Percentiles rank a stretch among this genome's conserved stretches.
phyloP scores from a whole-genome alignment of 2,329 filamentous ascomycete species.

The Juglanconis juglandina region DNA sequence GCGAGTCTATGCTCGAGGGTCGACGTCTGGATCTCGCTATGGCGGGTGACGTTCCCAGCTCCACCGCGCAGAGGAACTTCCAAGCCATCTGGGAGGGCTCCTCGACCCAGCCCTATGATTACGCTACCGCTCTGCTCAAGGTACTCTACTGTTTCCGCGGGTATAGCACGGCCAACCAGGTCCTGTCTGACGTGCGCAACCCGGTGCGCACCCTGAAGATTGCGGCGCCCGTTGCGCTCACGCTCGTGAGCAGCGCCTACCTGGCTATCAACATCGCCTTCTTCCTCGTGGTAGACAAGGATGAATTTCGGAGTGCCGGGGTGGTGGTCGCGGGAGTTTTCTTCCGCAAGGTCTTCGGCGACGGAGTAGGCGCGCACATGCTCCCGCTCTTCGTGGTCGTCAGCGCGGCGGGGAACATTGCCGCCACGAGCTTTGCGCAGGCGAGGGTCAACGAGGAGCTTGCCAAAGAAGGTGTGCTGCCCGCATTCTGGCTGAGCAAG shows the following conservation, averaged over 20 bases:
- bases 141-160: slow-evolving; percentile 55
- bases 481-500: slow-evolving; percentile 34
- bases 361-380: slow-evolving; percentile 37
- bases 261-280: slow-evolving; percentile 57
- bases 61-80: slow-evolving; percentile 39
- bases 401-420: slow-evolving; percentile 45
- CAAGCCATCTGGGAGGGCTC: slow-evolving; percentile 36
- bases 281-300: slow-evolving; percentile 55
- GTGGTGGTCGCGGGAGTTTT: slow-evolving; percentile 54
- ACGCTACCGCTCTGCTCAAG: slow-evolving; percentile 51
- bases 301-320: slow-evolving; percentile 51
- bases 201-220: slow-evolving; percentile 56
- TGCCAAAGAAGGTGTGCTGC: slow-evolving; percentile 43
- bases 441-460: slow-evolving; percentile 46
- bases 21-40: slow-evolving; percentile 23
- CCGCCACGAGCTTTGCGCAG: slow-evolving; percentile 46
- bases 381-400: slow-evolving; percentile 44
- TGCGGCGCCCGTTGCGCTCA: slow-evolving; percentile 52
- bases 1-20: slow-evolving; percentile 14
- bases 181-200: slow-evolving; percentile 54
- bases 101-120: slow-evolving; percentile 38
- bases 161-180: slow-evolving; percentile 54
- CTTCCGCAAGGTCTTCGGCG: slow-evolving; percentile 54
- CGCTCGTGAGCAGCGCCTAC: slow-evolving; percentile 52
- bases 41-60: slow-evolving; percentile 22